Conservation (phyloP, 805 yeast genomes). For the Saccharomyces jurei region DNA sequence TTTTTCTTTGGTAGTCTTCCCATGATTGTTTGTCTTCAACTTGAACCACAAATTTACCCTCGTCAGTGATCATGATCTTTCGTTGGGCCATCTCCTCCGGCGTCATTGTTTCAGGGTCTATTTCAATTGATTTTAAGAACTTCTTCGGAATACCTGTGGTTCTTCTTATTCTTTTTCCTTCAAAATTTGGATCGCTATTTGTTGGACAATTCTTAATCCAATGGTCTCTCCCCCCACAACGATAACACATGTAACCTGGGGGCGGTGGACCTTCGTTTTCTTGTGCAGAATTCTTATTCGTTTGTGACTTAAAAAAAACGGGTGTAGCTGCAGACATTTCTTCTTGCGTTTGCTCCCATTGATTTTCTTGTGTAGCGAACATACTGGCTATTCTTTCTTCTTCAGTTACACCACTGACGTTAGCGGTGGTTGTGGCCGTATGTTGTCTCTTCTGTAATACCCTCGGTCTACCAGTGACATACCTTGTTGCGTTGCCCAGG, state of each 20-base stretch:
- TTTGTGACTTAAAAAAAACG: conserved; percentile 41
- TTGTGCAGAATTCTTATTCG: conserved; percentile 24
- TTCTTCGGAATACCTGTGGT: conserved; percentile 97
- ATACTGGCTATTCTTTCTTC: conserved; percentile 82
- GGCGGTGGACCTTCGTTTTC: conserved; percentile 69
- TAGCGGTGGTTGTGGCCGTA: conserved; percentile 11
- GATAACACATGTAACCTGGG: conserved; percentile 89
- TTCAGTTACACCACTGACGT: conserved; percentile 50
- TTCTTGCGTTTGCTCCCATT: conserved; percentile 92
- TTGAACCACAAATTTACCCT: conserved; percentile 93
- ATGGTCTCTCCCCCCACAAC: conserved; percentile 94
- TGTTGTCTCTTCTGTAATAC: conserved; percentile 31
- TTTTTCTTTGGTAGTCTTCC: conserved; percentile 74
- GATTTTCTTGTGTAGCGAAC: conserved; percentile 89
- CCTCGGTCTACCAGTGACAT: conserved; percentile 65
- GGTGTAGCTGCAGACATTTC: conserved; percentile 81
- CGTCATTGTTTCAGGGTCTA: conserved; percentile 44
- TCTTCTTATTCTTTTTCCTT: conserved; percentile 80
- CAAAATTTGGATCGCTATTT: conserved; percentile 85
- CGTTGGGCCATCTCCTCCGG: conserved; percentile 49
- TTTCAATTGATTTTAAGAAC: conserved; percentile 73
- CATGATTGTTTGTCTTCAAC: conserved; percentile 89
- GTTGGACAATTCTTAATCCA: conserved; percentile 97
- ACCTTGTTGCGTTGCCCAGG: conserved; percentile 56
- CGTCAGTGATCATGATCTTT: conserved; percentile 79